phyloP scores from a whole-genome alignment of 176 grass and related monocot genomes.

The Rhynchospora pubera region DNA sequence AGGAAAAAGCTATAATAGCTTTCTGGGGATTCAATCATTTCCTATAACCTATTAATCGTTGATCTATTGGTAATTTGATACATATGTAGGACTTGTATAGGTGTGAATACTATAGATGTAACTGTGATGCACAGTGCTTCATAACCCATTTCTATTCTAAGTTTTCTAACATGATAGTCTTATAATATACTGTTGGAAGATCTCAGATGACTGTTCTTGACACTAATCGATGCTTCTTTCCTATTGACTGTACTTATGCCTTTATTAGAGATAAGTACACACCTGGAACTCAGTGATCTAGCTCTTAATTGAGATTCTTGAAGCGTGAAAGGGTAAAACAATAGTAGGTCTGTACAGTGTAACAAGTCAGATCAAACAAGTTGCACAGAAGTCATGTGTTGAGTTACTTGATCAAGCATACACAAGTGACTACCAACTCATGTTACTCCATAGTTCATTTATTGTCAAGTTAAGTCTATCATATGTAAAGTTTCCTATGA shows the following conservation, averaged over 20 bases:
- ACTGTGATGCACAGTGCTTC: not conserved
- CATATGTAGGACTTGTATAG: not conserved
- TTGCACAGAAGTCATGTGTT: not conserved
- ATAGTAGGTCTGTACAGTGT: not conserved
- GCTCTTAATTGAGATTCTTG: not conserved
- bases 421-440: not conserved
- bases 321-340: not conserved
- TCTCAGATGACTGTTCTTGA: not conserved
- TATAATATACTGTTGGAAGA: not conserved
- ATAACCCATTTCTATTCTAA: not conserved
- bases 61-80: not conserved
- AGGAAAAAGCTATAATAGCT: not conserved
- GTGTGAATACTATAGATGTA: not conserved
- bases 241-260: not conserved
- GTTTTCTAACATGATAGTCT: not conserved
- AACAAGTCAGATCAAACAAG: not conserved
- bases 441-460: conserved; percentile 1
- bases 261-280: not conserved
- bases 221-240: not conserved
- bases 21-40: not conserved
- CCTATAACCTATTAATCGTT: not conserved
- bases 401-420: conserved; percentile 10
- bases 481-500: not conserved
- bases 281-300: not conserved
- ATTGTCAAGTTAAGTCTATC: not conserved